phyloP scores from a whole-genome alignment of 2,329 filamentous ascomycete species.

The Raffaelea deltoideospora region DNA sequence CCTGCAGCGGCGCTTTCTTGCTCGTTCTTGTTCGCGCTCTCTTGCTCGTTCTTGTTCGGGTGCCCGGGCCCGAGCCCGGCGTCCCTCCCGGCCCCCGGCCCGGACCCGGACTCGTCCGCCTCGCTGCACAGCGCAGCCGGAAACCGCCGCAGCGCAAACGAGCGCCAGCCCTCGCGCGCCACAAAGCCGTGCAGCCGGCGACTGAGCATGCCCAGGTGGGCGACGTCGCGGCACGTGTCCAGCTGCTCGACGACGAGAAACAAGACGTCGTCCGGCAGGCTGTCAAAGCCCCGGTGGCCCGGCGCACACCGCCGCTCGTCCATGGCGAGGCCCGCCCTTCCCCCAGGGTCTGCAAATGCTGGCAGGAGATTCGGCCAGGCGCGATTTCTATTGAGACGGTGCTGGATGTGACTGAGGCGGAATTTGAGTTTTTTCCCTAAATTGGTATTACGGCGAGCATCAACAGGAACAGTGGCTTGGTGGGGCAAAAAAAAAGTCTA shows the following conservation, averaged over 20 bases:
- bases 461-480: too few relatives aligned
- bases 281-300: too few relatives aligned
- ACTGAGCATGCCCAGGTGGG: slow-evolving; percentile 24
- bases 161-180: slow-evolving; percentile 28
- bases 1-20: too few relatives aligned
- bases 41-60: background rate
- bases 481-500: too few relatives aligned
- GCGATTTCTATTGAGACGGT: background rate
- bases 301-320: background rate
- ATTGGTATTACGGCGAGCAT: too few relatives aligned
- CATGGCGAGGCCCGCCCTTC: background rate
- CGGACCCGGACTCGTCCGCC: background rate
- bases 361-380: background rate
- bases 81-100: too few relatives aligned
- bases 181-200: slow-evolving; percentile 23
- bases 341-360: background rate
- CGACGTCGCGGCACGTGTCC: slow-evolving; percentile 31
- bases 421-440: too few relatives aligned
- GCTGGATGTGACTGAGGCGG: too few relatives aligned
- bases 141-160: slow-evolving; percentile 31
- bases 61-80: background rate
- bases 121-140: slow-evolving; percentile 15
- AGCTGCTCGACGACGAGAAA: slow-evolving; percentile 31
- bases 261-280: slow-evolving; percentile 34
- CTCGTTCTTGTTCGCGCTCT: background rate